Percentiles rank a stretch among this genome's conserved stretches.
phyloP scores from a whole-genome alignment of 108 stramenopile genomes.

The Fistulifera solaris region DNA sequence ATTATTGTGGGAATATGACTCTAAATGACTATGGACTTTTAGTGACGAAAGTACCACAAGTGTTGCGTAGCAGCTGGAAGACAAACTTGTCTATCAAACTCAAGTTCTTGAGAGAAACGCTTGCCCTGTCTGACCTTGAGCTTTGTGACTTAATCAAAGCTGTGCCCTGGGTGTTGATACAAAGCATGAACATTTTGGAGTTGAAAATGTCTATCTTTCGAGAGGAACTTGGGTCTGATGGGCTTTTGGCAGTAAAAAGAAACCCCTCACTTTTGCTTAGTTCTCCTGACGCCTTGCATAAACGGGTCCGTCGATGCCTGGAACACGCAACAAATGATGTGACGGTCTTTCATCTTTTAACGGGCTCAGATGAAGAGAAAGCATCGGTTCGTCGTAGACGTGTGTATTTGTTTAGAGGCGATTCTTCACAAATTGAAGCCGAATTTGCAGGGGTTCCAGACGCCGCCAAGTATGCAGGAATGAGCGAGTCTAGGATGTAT shows the following conservation, averaged over 20 bases:
- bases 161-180: too few relatives aligned
- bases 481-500: slow-evolving; percentile 4
- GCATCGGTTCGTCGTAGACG: too few relatives aligned
- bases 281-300: not conserved
- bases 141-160: too few relatives aligned
- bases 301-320: too few relatives aligned
- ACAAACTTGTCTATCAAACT: slow-evolving; percentile 5
- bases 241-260: not conserved
- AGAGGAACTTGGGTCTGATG: not conserved
- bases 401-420: too few relatives aligned
- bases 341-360: too few relatives aligned
- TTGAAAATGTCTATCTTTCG: slow-evolving; percentile 4
- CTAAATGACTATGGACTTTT: not conserved
- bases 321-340: too few relatives aligned
- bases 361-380: too few relatives aligned
- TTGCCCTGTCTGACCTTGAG: not conserved
- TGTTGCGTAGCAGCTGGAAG: slow-evolving; percentile 4
- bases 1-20: not conserved
- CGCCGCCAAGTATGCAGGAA: not conserved
- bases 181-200: not conserved
- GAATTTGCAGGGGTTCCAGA: not conserved
- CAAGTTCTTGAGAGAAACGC: not conserved
- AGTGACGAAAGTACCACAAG: slow-evolving; percentile 5
- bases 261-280: slow-evolving; percentile 9
- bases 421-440: too few relatives aligned